These are phyloP conservation scores for Syzygium syzygioides DNA, from an alignment of 441 rosid genomes.

Conservation along the genomic window DNA sequence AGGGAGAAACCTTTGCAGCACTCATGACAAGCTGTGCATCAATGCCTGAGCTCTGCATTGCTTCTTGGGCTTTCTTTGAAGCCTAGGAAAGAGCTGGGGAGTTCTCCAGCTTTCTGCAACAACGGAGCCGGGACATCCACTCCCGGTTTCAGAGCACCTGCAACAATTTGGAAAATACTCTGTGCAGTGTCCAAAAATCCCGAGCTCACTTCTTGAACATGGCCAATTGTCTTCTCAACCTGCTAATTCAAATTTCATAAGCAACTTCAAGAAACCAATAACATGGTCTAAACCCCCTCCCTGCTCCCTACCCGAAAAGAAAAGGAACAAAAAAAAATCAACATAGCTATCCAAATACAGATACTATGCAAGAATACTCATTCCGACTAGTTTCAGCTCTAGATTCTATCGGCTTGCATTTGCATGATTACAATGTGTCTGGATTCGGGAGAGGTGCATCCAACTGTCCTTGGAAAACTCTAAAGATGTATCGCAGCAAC, in stretches of 20 bases:
- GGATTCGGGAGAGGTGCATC: neutral
- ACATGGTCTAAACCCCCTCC: neutral
- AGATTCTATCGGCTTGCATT: neutral
- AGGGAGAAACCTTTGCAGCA: slow-evolving; percentile 66
- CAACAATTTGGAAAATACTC: slow-evolving; percentile 49
- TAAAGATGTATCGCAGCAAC: neutral
- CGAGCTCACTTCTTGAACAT: slow-evolving; percentile 59
- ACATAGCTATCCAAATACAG: neutral
- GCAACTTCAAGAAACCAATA: neutral
- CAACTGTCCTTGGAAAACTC: neutral
- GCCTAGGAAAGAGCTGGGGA: slow-evolving; percentile 82
- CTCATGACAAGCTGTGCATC: slow-evolving; percentile 54
- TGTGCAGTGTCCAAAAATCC: slow-evolving; percentile 51
- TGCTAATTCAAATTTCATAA: neutral
- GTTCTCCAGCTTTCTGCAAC: slow-evolving; percentile 62
- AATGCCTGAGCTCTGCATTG: slow-evolving; percentile 70
- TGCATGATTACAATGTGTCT: neutral
- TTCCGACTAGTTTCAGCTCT: neutral
- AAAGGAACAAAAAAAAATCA: too few species aligned
- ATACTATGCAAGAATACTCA: neutral
- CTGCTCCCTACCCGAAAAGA: neutral
- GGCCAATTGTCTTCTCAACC: slow-evolving; percentile 42
- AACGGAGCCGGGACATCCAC: slow-evolving; percentile 62
- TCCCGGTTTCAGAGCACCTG: slow-evolving; percentile 67
- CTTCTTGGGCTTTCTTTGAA: slow-evolving; percentile 83